Evolutionary conservation across 768 basidiomycete genomes (phyloP).

Genomic region (Leccinum broughii): DNA sequence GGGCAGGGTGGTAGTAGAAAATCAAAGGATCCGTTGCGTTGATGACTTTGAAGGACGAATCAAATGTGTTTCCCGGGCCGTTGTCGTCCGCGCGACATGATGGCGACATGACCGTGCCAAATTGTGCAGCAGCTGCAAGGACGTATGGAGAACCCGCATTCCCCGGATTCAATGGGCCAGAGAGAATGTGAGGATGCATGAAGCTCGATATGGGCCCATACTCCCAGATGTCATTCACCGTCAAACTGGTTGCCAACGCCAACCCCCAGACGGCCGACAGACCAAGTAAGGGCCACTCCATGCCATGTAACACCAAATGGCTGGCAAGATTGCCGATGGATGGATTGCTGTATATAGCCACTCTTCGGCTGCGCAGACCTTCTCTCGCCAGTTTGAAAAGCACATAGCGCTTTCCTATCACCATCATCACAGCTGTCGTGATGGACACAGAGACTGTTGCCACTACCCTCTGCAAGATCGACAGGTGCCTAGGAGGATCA

Average conservation of each 20-base stretch:
- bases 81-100: not conserved
- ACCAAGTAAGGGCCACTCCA: conserved; percentile 4
- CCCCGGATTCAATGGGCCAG: not conserved
- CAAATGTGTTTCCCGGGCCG: too few species aligned
- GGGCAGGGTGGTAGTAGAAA: too few species aligned
- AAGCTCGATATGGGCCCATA: not conserved
- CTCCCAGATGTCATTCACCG: not conserved
- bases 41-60: not conserved
- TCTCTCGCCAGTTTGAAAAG: not conserved
- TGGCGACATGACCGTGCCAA: not conserved
- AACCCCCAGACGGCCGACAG: conserved; percentile 1
- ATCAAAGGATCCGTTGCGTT: not conserved
- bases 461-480: not conserved
- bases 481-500: not conserved
- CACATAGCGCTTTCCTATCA: not conserved
- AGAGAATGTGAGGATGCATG: not conserved
- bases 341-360: conserved; percentile 3
- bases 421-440: not conserved
- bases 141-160: not conserved
- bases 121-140: not conserved
- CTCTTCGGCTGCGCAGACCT: conserved; percentile 2
- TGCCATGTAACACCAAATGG: not conserved
- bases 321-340: not conserved
- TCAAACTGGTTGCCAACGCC: not conserved
- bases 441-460: not conserved